Percentiles rank a stretch among this genome's conserved stretches.
phyloP scores from a whole-genome alignment of 2,329 filamentous ascomycete species.

The Orbilia oligospora region DNA sequence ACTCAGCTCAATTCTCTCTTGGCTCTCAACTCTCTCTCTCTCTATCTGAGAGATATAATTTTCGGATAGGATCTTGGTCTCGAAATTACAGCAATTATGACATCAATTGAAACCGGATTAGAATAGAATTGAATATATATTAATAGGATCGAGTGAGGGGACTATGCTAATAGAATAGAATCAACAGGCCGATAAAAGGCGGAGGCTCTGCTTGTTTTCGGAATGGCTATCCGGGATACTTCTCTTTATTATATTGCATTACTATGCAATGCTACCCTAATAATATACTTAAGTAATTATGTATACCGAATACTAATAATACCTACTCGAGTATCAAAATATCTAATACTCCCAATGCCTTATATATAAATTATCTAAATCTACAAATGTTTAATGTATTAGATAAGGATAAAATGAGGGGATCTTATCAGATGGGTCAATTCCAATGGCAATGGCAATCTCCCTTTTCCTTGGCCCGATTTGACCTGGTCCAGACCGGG shows the following conservation, averaged over 20 bases:
- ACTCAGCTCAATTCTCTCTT: background rate
- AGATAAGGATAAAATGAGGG: background rate
- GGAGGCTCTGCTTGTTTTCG: background rate
- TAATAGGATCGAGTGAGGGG: too few relatives aligned
- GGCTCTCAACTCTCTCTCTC: background rate
- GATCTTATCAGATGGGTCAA: slow-evolving; percentile 4
- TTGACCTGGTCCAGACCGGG: background rate
- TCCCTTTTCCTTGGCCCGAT: background rate
- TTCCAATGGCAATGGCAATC: background rate
- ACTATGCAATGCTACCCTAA: background rate
- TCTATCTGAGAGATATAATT: too few relatives aligned
- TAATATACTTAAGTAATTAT: too few relatives aligned
- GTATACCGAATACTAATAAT: too few relatives aligned
- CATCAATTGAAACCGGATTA: background rate
- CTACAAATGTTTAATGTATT: background rate
- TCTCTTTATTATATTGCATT: background rate
- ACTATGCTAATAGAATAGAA: background rate
- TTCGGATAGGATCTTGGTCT: too few relatives aligned
- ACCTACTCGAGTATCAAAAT: too few relatives aligned
- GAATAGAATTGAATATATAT: too few relatives aligned
- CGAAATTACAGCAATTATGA: too few relatives aligned
- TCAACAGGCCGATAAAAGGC: background rate
- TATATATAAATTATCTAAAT: too few relatives aligned
- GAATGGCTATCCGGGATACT: background rate
- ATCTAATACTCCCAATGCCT: too few relatives aligned